Percentiles rank a stretch among this genome's conserved stretches.
phyloP scores from a whole-genome alignment of 1,284 basidiomycete genomes.

The Inonotus hispidus region DNA sequence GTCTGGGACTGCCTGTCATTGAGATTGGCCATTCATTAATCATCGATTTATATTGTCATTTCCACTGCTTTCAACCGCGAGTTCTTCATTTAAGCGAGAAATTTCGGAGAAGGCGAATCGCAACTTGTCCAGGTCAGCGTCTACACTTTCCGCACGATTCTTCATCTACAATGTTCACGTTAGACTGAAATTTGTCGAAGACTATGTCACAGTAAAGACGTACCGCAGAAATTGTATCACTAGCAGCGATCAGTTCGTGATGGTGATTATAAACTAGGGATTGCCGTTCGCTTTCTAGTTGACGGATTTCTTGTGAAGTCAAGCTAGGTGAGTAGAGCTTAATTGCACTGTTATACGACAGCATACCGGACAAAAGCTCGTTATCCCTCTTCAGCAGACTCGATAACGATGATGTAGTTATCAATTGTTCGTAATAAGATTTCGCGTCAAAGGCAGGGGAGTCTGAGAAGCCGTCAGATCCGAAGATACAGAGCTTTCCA shows the following conservation, averaged over 20 bases:
- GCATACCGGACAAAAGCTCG: conserved; percentile 60
- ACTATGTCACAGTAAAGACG: conserved; percentile 23
- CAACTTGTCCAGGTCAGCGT: conserved; percentile 75
- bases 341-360: not conserved
- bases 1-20: not conserved
- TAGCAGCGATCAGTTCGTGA: conserved; percentile 88
- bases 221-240: conserved; percentile 84
- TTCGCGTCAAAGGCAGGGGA: conserved; percentile 78
- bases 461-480: conserved; percentile 38
- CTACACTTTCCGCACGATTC: conserved; percentile 73
- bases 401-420: conserved; percentile 71
- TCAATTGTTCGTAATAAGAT: conserved; percentile 78
- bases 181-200: conserved; percentile 3
- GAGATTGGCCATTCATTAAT: not conserved
- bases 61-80: conserved; percentile 28
- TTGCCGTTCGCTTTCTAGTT: conserved; percentile 84
- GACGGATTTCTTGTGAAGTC: conserved; percentile 64
- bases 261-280: conserved; percentile 93
- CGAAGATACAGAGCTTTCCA: not conserved
- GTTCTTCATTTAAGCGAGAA: conserved; percentile 67
- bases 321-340: not conserved
- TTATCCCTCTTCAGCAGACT: conserved; percentile 72
- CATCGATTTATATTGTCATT: conserved; percentile 1
- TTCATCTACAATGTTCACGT: conserved; percentile 58
- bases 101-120: conserved; percentile 80